These are phyloP conservation scores for Pseudogymnoascus verrucosus DNA, from an alignment of 2,329 filamentous ascomycete species.

Conservation along the genomic window DNA sequence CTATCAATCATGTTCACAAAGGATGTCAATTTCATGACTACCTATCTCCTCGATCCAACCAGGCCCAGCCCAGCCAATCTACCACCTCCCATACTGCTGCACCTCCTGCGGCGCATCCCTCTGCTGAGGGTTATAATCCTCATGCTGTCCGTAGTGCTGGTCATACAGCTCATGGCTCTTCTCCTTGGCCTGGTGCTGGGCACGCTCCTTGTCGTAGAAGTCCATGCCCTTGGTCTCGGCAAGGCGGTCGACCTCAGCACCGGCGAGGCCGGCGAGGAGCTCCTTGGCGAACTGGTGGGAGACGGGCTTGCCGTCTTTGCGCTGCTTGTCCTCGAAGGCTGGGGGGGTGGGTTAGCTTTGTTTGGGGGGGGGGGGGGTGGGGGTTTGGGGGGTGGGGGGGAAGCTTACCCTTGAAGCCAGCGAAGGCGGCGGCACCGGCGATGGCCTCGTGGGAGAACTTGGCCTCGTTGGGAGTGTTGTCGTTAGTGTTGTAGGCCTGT, in stretches of 20 bases:
- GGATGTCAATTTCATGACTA: background rate
- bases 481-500: constrained; percentile 31
- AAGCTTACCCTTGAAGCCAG: constrained; percentile 62
- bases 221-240: constrained; percentile 63
- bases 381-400: no score
- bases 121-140: constrained; percentile 32
- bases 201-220: constrained; percentile 47
- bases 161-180: constrained; percentile 55
- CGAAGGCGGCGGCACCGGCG: constrained; percentile 69
- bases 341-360: background rate
- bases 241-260: constrained; percentile 68
- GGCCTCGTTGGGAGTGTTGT: constrained; percentile 40
- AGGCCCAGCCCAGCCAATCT: background rate
- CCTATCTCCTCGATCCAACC: background rate
- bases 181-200: constrained; percentile 50
- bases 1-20: background rate
- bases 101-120: constrained; percentile 28
- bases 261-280: constrained; percentile 62
- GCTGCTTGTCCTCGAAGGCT: constrained; percentile 66
- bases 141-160: constrained; percentile 45
- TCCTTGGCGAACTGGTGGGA: constrained; percentile 73
- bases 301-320: constrained; percentile 61
- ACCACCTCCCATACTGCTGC: constrained; percentile 20
- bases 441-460: constrained; percentile 65
- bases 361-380: no score